Base-by-base conservation (phyloP, 2,329 filamentous ascomycete genomes). In the Pseudonectria foliicola region DNA sequence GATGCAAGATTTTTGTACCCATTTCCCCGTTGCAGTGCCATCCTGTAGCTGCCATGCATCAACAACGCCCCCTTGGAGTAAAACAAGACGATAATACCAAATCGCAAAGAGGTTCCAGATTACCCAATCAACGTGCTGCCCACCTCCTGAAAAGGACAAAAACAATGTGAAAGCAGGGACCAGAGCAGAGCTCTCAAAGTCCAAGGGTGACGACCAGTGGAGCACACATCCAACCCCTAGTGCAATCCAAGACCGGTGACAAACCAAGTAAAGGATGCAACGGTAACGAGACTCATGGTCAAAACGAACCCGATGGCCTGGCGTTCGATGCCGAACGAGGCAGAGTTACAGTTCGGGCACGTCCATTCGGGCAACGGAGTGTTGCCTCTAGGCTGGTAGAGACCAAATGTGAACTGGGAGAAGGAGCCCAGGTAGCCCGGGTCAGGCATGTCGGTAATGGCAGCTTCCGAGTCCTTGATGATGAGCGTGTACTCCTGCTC, bases 211-310 rank as follows among this genome's bases (percentile, higher is more conserved):
- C 39, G 11, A 21, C 25, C 25, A 14, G 38, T 13, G 32, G 25
- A 23, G 14, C 16, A 12, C 18, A 23, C 15, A 27, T 35, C 32
- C 30, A 14, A 29, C 27, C 13, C 11, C 44, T 40, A 60, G 29
- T 64, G 52, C 25, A 62, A 49, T 7, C 58, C 62, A 10, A 75
- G 52, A 3, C 76, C 75, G 15, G 64, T 64, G 25, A 79, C 73
- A 46, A 80, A 80, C 75, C 75, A 80, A 21, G 75, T 79, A 45
- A 81, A 80, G 52, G 71, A 75, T 21, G 74, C 44, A 4, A 80
- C 61, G 2, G 76, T 80, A 28, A 77, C 53, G 23, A 71, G 31
- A 46, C 69, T 67, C 70, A 79, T 77, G 10, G 64, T 61, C 32
- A 75, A 29, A 25, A 70, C 69, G 37, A 77, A 66, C 6, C 66